Percentiles rank a stretch among this genome's conserved stretches.
Evolutionary conservation across 1,139 yeast species (phyloP).

Genomic region (Pichia cactophila): DNA sequence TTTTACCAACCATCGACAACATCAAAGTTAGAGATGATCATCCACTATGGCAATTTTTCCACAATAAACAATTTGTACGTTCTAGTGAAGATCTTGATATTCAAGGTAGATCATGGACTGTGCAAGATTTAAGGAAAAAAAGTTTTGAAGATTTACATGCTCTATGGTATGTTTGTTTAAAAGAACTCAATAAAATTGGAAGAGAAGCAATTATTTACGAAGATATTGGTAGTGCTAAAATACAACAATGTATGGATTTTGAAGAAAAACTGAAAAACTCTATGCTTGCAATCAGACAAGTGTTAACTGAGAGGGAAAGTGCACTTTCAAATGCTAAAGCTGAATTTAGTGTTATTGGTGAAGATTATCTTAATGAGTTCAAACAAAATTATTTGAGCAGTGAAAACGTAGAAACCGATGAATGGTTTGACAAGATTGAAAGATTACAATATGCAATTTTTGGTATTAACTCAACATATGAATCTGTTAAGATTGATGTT

Average conservation of each 20-base stretch:
- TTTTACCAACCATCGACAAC: conserved; percentile 72
- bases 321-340: conserved; percentile 58
- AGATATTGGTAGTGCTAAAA: conserved; percentile 20
- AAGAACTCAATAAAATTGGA: conserved; percentile 71
- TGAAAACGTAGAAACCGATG: conserved; percentile 47
- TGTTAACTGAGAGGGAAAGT: conserved; percentile 76
- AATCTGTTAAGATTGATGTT: conserved; percentile 41
- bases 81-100: conserved; percentile 48
- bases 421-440: conserved; percentile 59
- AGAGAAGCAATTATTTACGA: conserved; percentile 53
- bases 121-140: conserved; percentile 84
- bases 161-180: conserved; percentile 81
- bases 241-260: conserved; percentile 23
- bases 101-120: conserved; percentile 75
- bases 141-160: conserved; percentile 87
- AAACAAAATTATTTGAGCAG: conserved; percentile 50
- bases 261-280: conserved; percentile 44
- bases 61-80: conserved; percentile 54
- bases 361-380: conserved; percentile 49
- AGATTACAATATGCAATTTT: conserved; percentile 76
- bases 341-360: conserved; percentile 37
- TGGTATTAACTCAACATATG: conserved; percentile 44
- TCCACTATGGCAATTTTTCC: conserved; percentile 93
- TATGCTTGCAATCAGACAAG: conserved; percentile 78
- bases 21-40: conserved; percentile 74